These are phyloP conservation scores for Aspergillus niger DNA, from an alignment of 2,329 filamentous ascomycete species.

Conservation along the genomic window DNA sequence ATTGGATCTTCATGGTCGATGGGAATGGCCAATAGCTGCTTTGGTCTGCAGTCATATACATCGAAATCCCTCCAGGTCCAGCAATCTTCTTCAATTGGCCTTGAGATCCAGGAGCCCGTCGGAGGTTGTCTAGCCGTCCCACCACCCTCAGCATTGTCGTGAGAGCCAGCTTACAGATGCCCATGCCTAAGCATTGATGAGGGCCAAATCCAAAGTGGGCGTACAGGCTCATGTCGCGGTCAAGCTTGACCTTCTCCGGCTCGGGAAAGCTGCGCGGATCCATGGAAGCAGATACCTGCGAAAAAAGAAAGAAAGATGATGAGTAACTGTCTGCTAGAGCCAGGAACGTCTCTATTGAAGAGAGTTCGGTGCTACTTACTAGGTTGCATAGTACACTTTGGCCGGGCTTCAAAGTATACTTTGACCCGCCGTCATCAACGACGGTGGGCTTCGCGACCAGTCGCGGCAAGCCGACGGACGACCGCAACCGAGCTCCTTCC, in stretches of 20 bases:
- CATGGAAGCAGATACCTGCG: constrained; percentile 38
- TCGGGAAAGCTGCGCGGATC: constrained; percentile 42
- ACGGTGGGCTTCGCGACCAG: constrained; percentile 35
- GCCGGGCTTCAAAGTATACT: constrained; percentile 37
- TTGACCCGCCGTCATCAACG: constrained; percentile 38
- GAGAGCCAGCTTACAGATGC: constrained; percentile 35
- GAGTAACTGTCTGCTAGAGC: background rate
- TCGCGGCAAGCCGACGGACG: constrained; percentile 41
- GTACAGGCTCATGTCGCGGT: constrained; percentile 64
- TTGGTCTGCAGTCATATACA: constrained; percentile 49
- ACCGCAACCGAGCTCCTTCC: constrained; percentile 43
- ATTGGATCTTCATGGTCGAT: constrained; percentile 47
- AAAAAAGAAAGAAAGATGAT: background rate
- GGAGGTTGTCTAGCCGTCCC: constrained; percentile 44
- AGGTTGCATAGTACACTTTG: constrained; percentile 40
- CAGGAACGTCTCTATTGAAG: background rate
- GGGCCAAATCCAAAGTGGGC: constrained; percentile 65
- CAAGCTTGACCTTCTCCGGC: constrained; percentile 57
- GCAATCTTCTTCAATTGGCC: constrained; percentile 44
- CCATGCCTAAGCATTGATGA: constrained; percentile 61
- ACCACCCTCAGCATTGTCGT: constrained; percentile 46
- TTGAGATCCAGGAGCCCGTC: constrained; percentile 44
- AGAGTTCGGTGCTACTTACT: constrained; percentile 26
- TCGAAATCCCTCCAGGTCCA: constrained; percentile 43
- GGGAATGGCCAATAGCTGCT: constrained; percentile 47